Conservation (phyloP, 257 asterid species). For the Primulina eburnea region DNA sequence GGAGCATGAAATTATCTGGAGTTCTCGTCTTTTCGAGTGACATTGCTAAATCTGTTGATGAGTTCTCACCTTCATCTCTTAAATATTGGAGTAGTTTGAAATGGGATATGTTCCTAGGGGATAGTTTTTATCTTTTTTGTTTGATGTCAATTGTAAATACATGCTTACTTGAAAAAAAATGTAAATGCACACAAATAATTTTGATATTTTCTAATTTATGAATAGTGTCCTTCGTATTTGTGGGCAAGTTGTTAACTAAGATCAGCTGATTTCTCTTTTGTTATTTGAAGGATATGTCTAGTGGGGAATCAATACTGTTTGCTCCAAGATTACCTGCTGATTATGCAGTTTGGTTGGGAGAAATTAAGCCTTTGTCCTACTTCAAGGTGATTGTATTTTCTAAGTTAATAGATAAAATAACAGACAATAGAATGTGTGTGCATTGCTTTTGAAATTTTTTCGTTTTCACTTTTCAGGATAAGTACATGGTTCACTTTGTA, state of each 20-base stretch:
- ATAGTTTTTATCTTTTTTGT: neutral
- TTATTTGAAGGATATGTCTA: slow-evolving; percentile 72
- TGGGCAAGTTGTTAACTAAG: slow-evolving; percentile 6
- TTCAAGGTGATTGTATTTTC: slow-evolving; percentile 57
- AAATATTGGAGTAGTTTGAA: neutral
- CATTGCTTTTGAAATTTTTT: slow-evolving; percentile 24
- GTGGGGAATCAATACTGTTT: slow-evolving; percentile 77
- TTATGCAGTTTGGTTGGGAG: slow-evolving; percentile 49
- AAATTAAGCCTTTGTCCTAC: slow-evolving; percentile 69
- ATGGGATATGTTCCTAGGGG: slow-evolving; percentile 10
- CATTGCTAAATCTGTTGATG: slow-evolving; percentile 6
- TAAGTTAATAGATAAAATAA: slow-evolving; percentile 6
- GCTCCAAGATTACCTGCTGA: slow-evolving; percentile 76
- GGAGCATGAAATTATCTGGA: slow-evolving; percentile 14
- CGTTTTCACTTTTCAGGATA: slow-evolving; percentile 65
- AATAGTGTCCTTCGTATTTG: slow-evolving; percentile 7
- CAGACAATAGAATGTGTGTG: slow-evolving; percentile 16
- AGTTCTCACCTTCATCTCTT: slow-evolving; percentile 21
- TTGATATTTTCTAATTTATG: neutral
- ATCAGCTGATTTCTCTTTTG: slow-evolving; percentile 23
- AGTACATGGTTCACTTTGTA: slow-evolving; percentile 24
- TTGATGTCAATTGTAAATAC: slow-evolving; percentile 6
- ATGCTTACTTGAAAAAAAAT: too few relatives aligned
- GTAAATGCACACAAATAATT: neutral
- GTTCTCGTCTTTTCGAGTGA: slow-evolving; percentile 13